These are phyloP conservation scores for Xylaria castorea DNA, from an alignment of 495 filamentous ascomycete species.

Conservation along the genomic window DNA sequence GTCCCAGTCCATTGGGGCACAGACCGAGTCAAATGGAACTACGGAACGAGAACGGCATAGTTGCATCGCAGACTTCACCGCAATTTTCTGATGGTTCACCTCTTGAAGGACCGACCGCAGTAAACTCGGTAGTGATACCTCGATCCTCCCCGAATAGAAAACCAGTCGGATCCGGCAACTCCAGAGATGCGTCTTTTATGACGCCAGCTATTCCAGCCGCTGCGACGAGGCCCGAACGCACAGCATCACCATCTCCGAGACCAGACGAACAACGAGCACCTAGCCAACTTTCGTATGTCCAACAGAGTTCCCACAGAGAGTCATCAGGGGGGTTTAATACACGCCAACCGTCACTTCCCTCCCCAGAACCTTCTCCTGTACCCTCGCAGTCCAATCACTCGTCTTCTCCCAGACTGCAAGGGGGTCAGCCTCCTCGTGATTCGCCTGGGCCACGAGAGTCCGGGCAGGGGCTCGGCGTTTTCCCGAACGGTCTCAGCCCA, in stretches of 20 bases:
- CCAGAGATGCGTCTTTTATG: constrained; percentile 28
- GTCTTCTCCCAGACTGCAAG: constrained; percentile 19
- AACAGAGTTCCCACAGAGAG: constrained; percentile 38
- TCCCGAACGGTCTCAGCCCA: constrained; percentile 12
- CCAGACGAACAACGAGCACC: constrained; percentile 31
- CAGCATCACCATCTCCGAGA: constrained; percentile 22
- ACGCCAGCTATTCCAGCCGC: constrained; percentile 22
- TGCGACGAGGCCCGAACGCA: constrained; percentile 14
- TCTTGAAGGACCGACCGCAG: constrained; percentile 20
- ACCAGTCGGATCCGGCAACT: constrained; percentile 34
- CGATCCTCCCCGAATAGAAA: constrained; percentile 39
- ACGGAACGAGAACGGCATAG: constrained; percentile 1
- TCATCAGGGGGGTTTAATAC: constrained; percentile 34
- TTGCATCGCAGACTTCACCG: constrained; percentile 27
- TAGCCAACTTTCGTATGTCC: constrained; percentile 34
- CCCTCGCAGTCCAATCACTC: constrained; percentile 32
- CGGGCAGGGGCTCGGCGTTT: constrained; percentile 19
- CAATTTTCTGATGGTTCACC: constrained; percentile 29
- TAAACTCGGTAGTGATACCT: constrained; percentile 13
- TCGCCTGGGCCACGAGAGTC: constrained; percentile 8
- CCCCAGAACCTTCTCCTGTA: constrained; percentile 33
- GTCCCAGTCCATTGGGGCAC: constrained; percentile 12
- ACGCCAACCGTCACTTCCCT: constrained; percentile 38
- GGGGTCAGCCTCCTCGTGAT: constrained; percentile 11
- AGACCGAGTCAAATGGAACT: neutral